Evolutionary conservation across 2,329 filamentous ascomycete species (phyloP).

Genomic region (Fusarium redolens): DNA sequence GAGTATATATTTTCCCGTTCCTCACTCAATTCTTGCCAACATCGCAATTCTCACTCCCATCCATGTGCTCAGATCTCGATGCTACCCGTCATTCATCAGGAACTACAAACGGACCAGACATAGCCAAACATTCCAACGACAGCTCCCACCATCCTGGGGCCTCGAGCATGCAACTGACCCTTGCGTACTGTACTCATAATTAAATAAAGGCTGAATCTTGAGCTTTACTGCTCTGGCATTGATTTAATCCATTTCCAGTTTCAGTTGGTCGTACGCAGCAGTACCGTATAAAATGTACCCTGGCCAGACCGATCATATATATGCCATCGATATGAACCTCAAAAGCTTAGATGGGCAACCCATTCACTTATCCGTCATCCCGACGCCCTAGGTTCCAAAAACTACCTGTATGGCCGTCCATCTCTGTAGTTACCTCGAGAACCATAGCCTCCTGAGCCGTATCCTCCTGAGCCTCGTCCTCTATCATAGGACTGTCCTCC

Average conservation of each 20-base stretch:
- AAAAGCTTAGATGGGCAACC: neutral
- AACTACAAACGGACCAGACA: neutral
- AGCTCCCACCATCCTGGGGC: neutral
- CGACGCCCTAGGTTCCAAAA: neutral
- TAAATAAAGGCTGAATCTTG: neutral
- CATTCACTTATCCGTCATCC: neutral
- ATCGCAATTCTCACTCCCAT: neutral
- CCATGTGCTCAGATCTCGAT: neutral
- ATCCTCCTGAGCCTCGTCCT: slow-evolving; percentile 33
- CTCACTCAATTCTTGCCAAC: neutral
- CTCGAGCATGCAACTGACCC: no score
- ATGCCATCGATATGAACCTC: neutral
- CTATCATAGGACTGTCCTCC: slow-evolving; percentile 32
- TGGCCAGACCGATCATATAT: neutral
- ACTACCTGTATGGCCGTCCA: slow-evolving; percentile 41
- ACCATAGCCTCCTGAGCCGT: slow-evolving; percentile 30
- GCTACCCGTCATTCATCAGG: neutral
- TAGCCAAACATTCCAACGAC: neutral
- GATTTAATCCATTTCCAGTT: neutral
- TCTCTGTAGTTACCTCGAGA: slow-evolving; percentile 37
- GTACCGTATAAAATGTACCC: neutral
- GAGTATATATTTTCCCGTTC: neutral
- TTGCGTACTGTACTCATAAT: neutral
- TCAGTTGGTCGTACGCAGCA: neutral
- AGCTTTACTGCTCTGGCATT: neutral